Conservation (phyloP, 78 protist genomes). For the Emiliania huxleyi region DNA sequence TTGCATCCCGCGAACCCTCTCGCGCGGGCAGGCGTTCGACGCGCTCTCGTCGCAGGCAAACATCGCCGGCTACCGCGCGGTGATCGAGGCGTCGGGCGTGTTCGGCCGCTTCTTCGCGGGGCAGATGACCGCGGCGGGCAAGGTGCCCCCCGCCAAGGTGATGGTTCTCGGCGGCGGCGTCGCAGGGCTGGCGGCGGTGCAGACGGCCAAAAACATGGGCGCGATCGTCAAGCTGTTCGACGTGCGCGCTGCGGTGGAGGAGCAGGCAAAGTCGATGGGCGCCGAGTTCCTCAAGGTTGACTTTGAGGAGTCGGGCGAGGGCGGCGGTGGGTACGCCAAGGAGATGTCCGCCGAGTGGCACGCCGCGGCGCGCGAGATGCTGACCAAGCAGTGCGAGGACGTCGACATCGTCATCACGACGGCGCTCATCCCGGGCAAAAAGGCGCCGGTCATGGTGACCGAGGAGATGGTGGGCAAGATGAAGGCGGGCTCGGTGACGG, state of each 20-base stretch:
- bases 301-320: slow-evolving; percentile 9
- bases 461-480: slow-evolving; percentile 64
- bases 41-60: slow-evolving; percentile 94
- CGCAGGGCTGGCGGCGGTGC: slow-evolving; percentile 96
- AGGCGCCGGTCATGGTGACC: slow-evolving; percentile 85
- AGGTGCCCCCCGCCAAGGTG: slow-evolving; percentile 92
- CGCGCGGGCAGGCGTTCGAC: slow-evolving; percentile 90
- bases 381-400: slow-evolving; percentile 67
- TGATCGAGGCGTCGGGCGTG: slow-evolving; percentile 82
- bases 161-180: slow-evolving; percentile 96
- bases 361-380: slow-evolving; percentile 88
- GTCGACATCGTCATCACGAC: slow-evolving; percentile 50
- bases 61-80: slow-evolving; percentile 96
- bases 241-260: slow-evolving; percentile 90
- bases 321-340: slow-evolving; percentile 95
- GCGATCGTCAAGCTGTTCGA: slow-evolving; percentile 97
- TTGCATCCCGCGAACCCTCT: slow-evolving; percentile 80
- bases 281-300: slow-evolving; percentile 92
- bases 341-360: slow-evolving; percentile 86
- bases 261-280: slow-evolving; percentile 94
- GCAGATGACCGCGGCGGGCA: slow-evolving; percentile 97
- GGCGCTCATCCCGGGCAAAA: slow-evolving; percentile 91
- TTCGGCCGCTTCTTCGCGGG: slow-evolving; percentile 90
- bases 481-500: slow-evolving; percentile 92
- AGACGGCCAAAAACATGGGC: slow-evolving; percentile 79